Evolutionary conservation across 768 basidiomycete genomes (phyloP).

Genomic region (Bullera alba): DNA sequence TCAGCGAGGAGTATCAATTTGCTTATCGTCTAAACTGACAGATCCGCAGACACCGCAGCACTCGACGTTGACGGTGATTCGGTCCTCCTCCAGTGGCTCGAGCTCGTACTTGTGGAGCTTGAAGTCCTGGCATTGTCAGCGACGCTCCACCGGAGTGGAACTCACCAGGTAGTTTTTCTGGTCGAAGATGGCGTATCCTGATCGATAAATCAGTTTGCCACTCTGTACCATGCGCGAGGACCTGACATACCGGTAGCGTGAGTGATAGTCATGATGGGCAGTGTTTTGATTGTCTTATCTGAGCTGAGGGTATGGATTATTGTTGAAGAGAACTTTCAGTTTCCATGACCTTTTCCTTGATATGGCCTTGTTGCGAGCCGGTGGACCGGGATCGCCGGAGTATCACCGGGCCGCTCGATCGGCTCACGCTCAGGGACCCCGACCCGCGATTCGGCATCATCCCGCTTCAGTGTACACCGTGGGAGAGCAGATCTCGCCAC

Average conservation of each 20-base stretch:
- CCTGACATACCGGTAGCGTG: not conserved
- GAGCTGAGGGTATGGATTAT: too few relatives aligned
- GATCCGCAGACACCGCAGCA: conserved; percentile 41
- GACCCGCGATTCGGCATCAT: too few relatives aligned
- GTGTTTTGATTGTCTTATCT: too few relatives aligned
- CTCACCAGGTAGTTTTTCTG: conserved; percentile 43
- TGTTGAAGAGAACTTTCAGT: too few relatives aligned
- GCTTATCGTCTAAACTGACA: conserved; percentile 14
- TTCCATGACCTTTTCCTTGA: too few relatives aligned
- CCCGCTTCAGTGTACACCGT: too few relatives aligned
- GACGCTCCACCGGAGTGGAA: not conserved
- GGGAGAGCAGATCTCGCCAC: too few relatives aligned
- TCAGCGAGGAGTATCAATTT: not conserved
- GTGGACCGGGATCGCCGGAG: too few relatives aligned
- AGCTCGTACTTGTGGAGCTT: conserved; percentile 43
- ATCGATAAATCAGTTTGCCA: not conserved
- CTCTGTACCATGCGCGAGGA: not conserved
- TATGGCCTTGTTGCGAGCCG: too few relatives aligned
- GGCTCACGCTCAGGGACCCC: too few relatives aligned
- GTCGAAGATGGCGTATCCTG: conserved; percentile 41
- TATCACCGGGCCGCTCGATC: too few relatives aligned
- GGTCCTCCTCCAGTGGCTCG: conserved; percentile 35
- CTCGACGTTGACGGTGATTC: conserved; percentile 43
- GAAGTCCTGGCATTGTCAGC: conserved; percentile 33
- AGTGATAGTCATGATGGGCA: conserved; percentile 1